phyloP scores from a whole-genome alignment of 2,329 filamentous ascomycete species.

The Diaporthe ilicicola region DNA sequence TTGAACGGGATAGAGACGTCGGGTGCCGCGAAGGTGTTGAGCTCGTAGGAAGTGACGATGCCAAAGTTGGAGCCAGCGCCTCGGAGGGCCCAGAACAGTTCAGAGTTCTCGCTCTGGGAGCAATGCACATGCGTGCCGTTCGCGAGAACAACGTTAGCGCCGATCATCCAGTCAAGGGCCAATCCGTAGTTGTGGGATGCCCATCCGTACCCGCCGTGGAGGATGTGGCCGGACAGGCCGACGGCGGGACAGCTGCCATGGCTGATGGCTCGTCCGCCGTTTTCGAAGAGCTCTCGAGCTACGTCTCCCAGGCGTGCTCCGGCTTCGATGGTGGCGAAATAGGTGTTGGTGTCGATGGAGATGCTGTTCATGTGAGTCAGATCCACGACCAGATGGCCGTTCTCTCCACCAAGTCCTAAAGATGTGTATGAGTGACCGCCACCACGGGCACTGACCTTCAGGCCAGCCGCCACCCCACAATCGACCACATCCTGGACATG shows the following conservation, averaged over 20 bases:
- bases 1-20: conserved; percentile 44
- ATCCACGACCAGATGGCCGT: conserved; percentile 57
- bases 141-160: conserved; percentile 48
- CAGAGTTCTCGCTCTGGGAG: conserved; percentile 46
- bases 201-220: conserved; percentile 51
- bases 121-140: conserved; percentile 45
- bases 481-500: conserved; percentile 56
- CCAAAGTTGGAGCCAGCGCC: conserved; percentile 52
- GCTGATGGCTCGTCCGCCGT: conserved; percentile 51
- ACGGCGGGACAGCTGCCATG: conserved; percentile 63
- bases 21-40: conserved; percentile 50
- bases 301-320: conserved; percentile 61
- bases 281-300: conserved; percentile 48
- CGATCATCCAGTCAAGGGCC: conserved; percentile 47
- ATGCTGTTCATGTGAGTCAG: conserved; percentile 55
- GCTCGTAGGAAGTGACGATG: conserved; percentile 49
- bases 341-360: conserved; percentile 48
- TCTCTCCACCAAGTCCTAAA: conserved; percentile 56
- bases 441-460: conserved; percentile 58
- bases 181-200: conserved; percentile 47
- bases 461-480: conserved; percentile 50
- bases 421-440: conserved; percentile 62
- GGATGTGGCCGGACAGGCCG: conserved; percentile 49
- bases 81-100: conserved; percentile 54
- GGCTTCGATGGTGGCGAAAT: conserved; percentile 54